These are phyloP conservation scores for Dacryopinax primogenitus DNA, from an alignment of 768 basidiomycete genomes.

Conservation along the genomic window DNA sequence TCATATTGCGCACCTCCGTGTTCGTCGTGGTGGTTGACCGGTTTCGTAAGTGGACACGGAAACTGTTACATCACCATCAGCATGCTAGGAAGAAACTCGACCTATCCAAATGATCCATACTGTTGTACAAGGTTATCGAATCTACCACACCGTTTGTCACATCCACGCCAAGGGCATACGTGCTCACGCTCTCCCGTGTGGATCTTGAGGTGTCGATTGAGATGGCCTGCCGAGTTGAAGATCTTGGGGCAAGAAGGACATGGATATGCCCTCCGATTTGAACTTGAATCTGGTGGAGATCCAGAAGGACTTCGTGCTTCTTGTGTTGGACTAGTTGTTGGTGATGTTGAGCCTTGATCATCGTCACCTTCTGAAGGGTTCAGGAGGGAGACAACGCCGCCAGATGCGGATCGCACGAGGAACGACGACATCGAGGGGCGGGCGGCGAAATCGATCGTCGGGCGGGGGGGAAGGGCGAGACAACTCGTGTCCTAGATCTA, in stretches of 20 bases:
- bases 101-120: too few species aligned
- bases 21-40: not conserved
- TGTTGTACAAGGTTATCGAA: constrained; percentile 74
- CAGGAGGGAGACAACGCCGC: not conserved
- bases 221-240: constrained; percentile 32
- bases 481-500: too few species aligned
- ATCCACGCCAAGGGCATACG: constrained; percentile 89
- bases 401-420: not conserved
- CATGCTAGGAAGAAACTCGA: too few species aligned
- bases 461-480: too few species aligned
- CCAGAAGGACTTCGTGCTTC: not conserved
- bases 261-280: not conserved
- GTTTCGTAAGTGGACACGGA: not conserved
- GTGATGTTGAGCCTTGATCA: not conserved
- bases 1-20: not conserved
- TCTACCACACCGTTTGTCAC: constrained; percentile 77
- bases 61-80: not conserved
- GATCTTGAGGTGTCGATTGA: constrained; percentile 74
- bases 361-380: not conserved
- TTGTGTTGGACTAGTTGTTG: too few species aligned
- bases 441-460: not conserved
- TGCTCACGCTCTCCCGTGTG: constrained; percentile 89
- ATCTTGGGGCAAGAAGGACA: not conserved
- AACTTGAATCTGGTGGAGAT: not conserved
- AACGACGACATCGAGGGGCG: not conserved